Base-by-base conservation (phyloP, 805 yeast genomes). In the Cyberlindnera maritima region DNA sequence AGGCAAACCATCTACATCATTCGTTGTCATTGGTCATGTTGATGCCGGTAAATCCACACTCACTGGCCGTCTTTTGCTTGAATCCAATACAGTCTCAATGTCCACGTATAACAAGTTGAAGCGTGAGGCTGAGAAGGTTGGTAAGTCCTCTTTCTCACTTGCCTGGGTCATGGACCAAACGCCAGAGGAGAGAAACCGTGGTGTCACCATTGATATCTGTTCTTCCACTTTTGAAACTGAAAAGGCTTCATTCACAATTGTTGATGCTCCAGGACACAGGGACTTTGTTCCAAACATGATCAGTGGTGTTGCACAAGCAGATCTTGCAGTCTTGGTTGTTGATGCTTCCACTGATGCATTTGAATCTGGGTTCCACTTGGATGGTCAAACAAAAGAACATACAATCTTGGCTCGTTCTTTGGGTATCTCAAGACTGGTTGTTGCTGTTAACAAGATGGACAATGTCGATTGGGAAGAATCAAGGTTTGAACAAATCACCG, bases 11-110 rank as follows among this genome's bases (percentile, higher is more conserved):
- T 96, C 90, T 83, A 85, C 89, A 76, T 90, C 91, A 89, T 94
- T 92, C 80, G 98, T 94, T 75, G 97, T 92, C 69, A 92, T 92
- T 77, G 98, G 98, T 74, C 98, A 92, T 92, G 98, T 92, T 96
- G 98, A 92, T 80, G 92, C 97, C 68, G 92, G 92, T 74, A 87
- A 88, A 79, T 92, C 97, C 55, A 91, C 98, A 69, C 87, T 97
- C 74, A 91, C 98, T 72, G 97, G 97, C 74, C 96, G 91, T 84
- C 83, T 91, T 77, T 85, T 91, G 70, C 86, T 77, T 85, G 91
- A 90, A 89, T 85, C 95, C 76, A 96, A 96, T 79, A 96, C 91
- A 76, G 87, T 88, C 65, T 96, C 90, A 77, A 87, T 88, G 85
- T 85, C 96, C 80, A 87, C 96, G 70, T 89, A 88, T 70, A 96